Conservation (phyloP, 1,139 yeast species). For the Sugiyamaella neomexicana region DNA sequence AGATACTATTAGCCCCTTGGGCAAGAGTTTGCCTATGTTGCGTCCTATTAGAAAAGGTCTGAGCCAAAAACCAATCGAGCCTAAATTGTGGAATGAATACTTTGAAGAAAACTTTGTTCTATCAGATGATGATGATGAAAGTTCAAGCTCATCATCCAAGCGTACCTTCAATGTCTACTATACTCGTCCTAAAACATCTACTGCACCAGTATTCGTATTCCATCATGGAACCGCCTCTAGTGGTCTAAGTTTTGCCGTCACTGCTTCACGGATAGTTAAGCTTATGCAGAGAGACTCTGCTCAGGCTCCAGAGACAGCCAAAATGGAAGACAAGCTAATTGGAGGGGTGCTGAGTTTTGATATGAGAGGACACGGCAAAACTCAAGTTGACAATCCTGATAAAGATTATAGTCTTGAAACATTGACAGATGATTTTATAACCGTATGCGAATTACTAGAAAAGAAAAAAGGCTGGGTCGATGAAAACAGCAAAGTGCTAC, state of each 20-base stretch:
- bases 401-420: conserved; percentile 51
- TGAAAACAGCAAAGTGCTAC: too few species aligned
- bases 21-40: neutral
- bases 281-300: conserved; percentile 32
- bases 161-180: conserved; percentile 58
- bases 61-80: conserved; percentile 9
- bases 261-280: conserved; percentile 45
- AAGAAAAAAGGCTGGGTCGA: conserved; percentile 31
- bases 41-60: neutral
- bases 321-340: conserved; percentile 29
- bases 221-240: conserved; percentile 98
- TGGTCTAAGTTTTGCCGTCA: conserved; percentile 68
- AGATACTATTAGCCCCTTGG: conserved; percentile 7
- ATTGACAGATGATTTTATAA: conserved; percentile 58
- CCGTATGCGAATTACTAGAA: conserved; percentile 47
- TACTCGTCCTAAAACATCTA: conserved; percentile 48
- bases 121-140: conserved; percentile 2
- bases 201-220: conserved; percentile 62
- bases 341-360: conserved; percentile 74
- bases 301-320: conserved; percentile 23
- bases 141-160: neutral
- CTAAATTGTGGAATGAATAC: conserved; percentile 44
- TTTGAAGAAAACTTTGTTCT: conserved; percentile 42
- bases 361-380: conserved; percentile 78
- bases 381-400: conserved; percentile 36